These are phyloP conservation scores for Fonsecaea multimorphosa DNA, from an alignment of 2,329 filamentous ascomycete species.

Conservation along the genomic window DNA sequence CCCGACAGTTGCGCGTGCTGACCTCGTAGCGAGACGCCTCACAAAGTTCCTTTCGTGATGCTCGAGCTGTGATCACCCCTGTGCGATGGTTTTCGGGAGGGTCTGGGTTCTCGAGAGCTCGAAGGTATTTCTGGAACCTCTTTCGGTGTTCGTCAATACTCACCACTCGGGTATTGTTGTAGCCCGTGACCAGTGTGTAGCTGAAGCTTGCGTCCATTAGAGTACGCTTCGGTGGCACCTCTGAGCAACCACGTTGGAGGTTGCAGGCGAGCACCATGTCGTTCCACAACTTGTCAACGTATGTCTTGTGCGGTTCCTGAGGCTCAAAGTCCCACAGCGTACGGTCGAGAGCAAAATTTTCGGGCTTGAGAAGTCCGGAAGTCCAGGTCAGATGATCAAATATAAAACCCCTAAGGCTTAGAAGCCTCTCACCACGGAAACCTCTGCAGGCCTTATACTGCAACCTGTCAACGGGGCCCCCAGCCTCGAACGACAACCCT, in stretches of 20 bases:
- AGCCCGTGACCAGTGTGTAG: slow-evolving; percentile 11
- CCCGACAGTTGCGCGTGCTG: background rate
- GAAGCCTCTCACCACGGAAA: background rate
- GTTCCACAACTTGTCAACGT: slow-evolving; percentile 4
- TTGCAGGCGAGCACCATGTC: background rate
- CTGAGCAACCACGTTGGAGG: background rate
- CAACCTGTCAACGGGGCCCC: background rate
- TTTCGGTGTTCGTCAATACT: background rate
- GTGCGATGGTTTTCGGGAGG: background rate
- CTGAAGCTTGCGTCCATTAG: background rate
- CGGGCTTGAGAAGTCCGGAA: background rate
- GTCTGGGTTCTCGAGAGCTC: background rate
- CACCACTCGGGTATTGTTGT: background rate
- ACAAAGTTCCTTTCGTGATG: background rate
- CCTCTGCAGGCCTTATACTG: background rate
- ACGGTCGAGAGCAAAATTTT: slow-evolving; percentile 6
- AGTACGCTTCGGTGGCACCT: background rate
- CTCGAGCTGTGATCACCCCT: background rate
- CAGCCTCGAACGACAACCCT: background rate
- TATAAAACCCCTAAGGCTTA: background rate
- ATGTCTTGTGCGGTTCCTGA: slow-evolving; percentile 1
- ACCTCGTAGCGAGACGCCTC: slow-evolving; percentile 2
- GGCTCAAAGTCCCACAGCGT: background rate
- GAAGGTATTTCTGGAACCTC: background rate
- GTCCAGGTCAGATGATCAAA: slow-evolving; percentile 9